Base-by-base conservation (phyloP, 2,329 filamentous ascomycete genomes). In the Biscogniauxia sp. region DNA sequence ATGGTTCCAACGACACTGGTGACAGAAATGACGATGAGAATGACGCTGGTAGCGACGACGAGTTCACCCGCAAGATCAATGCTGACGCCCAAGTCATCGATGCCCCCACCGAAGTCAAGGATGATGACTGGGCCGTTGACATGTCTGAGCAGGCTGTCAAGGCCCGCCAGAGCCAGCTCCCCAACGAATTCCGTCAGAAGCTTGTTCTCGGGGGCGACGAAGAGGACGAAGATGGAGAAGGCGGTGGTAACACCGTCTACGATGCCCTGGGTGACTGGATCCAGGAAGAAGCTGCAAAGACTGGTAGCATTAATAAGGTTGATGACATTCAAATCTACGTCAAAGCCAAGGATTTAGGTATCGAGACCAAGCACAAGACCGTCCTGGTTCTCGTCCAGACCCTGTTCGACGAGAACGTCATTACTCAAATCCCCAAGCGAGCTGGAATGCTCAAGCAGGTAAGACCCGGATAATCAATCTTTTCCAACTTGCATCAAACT, bases 221-320 rank as follows among this genome's bases (percentile, higher is more conserved):
- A 13, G 92, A 89, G 9, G 89, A 96, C 51, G 92, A 91, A 63
- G 92, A 93, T 60, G 91, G 87, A 66, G 93, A 93, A 73, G 88
- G 84, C 66, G 85, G 85, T 73, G 87, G 87, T 60, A 86, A 87
- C 77, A 93, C 86, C 68, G 83, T 86, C 74, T 99, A 98, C 75
- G 93, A 97, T 74, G 87, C 92, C 69, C 88, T 99, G 66, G 95
- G 93, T 74, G 91, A 89, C 79, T 99, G 95, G 95, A 91, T 99
- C 72, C 84, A 91, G 72, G 82, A 82, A 61, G 83, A 93, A 73
- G 88, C 88, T 60, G 83, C 87, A 61, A 84, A 86, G 66, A 88
- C 90, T 78, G 91, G 90, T 64, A 83, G 88, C 69, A 83, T 97
- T 70, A 83, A 87, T 78, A 88, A 93, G 61, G 85, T 99, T 66